Conservation (phyloP, 2,329 filamentous ascomycete genomes). For the Xylariales sp. region DNA sequence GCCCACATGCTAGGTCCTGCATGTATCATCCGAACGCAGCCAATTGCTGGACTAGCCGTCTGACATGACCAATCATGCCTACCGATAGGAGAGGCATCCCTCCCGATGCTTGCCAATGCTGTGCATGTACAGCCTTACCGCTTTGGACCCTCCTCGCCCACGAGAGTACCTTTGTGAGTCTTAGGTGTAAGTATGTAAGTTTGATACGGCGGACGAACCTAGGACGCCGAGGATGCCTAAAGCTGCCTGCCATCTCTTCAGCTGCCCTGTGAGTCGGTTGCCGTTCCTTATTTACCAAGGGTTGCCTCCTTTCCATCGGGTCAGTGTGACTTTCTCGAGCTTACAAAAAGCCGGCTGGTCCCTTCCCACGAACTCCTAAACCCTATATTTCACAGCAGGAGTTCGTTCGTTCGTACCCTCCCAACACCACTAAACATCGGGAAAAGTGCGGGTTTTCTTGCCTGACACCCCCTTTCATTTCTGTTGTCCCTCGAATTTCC, state of each 20-base stretch:
- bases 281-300: background rate
- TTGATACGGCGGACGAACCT: constrained; percentile 3
- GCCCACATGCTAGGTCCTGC: background rate
- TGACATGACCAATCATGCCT: background rate
- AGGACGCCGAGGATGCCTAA: background rate
- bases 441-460: constrained; percentile 6
- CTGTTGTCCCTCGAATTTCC: background rate
- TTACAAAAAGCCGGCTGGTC: constrained; percentile 22
- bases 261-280: constrained; percentile 5
- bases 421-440: background rate
- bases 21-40: constrained; percentile 2
- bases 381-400: background rate
- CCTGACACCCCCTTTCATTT: background rate
- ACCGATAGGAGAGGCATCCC: background rate
- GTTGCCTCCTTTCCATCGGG: background rate
- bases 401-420: background rate
- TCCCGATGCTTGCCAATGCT: too few relatives aligned
- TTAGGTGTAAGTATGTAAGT: background rate
- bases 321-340: background rate
- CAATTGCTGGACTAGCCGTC: background rate
- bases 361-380: background rate
- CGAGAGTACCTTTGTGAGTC: too few relatives aligned
- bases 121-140: constrained; percentile 12
- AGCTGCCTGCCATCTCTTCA: constrained; percentile 9
- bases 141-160: background rate